phyloP scores from a whole-genome alignment of 495 filamentous ascomycete species.

The Elasticomyces elasticus region DNA sequence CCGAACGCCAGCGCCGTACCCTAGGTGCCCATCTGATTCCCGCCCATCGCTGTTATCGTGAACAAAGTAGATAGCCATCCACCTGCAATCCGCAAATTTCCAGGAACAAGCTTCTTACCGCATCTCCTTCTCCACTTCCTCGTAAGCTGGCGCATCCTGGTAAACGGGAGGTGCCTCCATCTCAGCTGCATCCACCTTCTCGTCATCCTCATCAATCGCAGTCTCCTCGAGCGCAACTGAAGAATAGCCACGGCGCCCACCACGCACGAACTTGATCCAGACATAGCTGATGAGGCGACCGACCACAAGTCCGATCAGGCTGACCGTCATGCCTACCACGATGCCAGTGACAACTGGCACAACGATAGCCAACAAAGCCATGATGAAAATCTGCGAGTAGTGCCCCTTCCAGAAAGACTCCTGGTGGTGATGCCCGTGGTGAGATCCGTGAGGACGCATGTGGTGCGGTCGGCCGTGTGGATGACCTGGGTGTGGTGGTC shows the following conservation, averaged over 20 bases:
- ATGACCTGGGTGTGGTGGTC: too few relatives aligned
- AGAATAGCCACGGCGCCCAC: constrained; percentile 1
- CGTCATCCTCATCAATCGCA: background rate
- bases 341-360: constrained; percentile 19
- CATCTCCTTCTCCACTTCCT: background rate
- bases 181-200: background rate
- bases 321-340: constrained; percentile 14
- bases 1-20: too few relatives aligned
- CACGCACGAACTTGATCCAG: constrained; percentile 9
- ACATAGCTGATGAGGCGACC: constrained; percentile 13
- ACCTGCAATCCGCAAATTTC: background rate
- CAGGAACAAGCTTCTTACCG: background rate
- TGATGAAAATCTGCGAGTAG: constrained; percentile 8
- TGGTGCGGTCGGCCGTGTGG: constrained; percentile 12
- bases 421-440: background rate
- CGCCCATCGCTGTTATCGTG: too few relatives aligned
- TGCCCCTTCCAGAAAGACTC: background rate
- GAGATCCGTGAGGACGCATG: constrained; percentile 3
- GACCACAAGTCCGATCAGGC: constrained; percentile 10
- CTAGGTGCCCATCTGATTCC: too few relatives aligned
- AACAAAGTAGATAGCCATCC: too few relatives aligned
- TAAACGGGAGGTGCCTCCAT: constrained; percentile 9
- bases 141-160: constrained; percentile 17
- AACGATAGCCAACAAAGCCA: constrained; percentile 9
- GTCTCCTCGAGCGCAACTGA: background rate